Conservation (phyloP, 2,329 filamentous ascomycete genomes). For the Nannizziopsis arthrosporioides region DNA sequence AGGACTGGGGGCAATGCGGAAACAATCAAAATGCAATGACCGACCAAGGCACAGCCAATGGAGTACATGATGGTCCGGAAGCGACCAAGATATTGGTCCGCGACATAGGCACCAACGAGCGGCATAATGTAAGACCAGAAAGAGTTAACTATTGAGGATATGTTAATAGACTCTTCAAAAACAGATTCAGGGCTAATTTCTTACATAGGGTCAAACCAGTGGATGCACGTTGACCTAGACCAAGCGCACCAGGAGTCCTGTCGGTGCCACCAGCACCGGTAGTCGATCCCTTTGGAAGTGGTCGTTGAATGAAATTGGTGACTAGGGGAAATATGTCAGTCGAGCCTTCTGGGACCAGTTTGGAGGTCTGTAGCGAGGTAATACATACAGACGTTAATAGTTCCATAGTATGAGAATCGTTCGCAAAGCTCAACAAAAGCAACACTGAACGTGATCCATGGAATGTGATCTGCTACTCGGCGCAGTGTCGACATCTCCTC, state of each 20-base stretch:
- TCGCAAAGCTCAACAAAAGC: conserved; percentile 65
- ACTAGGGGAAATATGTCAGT: conserved; percentile 24
- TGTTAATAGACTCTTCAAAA: neutral
- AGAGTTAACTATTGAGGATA: conserved; percentile 38
- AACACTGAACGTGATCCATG: conserved; percentile 55
- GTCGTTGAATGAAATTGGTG: conserved; percentile 52
- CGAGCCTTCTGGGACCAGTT: neutral
- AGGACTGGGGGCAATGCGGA: conserved; percentile 55
- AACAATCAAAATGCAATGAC: conserved; percentile 54
- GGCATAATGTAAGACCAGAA: conserved; percentile 54
- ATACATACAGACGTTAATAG: conserved; percentile 50
- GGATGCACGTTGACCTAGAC: conserved; percentile 47
- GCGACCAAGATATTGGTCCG: conserved; percentile 58
- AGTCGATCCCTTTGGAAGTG: conserved; percentile 42
- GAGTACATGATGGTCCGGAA: conserved; percentile 60
- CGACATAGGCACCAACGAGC: conserved; percentile 47
- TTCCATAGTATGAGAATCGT: conserved; percentile 67
- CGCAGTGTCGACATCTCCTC: conserved; percentile 28
- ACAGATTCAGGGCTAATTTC: conserved; percentile 11
- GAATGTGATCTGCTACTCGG: conserved; percentile 37
- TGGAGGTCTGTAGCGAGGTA: neutral
- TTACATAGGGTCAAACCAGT: conserved; percentile 40
- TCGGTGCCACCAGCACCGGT: conserved; percentile 41
- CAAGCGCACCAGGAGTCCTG: conserved; percentile 45
- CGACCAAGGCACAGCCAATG: conserved; percentile 51